Conservation (phyloP, 768 basidiomycete species). For the Leucosporidium creatinivorum region DNA sequence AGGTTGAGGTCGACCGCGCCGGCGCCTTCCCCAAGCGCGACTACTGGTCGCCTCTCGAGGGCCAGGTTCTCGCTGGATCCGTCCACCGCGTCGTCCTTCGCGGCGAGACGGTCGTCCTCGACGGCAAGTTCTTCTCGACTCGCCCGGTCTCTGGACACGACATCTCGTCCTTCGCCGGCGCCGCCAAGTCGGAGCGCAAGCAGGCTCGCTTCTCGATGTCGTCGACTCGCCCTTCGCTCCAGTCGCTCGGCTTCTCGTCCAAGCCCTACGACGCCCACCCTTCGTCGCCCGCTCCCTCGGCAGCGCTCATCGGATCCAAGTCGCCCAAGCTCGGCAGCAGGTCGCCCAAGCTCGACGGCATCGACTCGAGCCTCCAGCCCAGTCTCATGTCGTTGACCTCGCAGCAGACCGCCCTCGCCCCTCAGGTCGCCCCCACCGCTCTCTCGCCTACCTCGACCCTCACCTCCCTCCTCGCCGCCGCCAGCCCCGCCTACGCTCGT, state of each 20-base stretch:
- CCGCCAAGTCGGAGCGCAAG: conserved; percentile 34
- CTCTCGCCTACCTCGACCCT: conserved; percentile 16
- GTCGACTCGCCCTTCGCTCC: conserved; percentile 32
- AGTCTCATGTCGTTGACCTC: conserved; percentile 34
- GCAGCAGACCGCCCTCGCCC: background rate
- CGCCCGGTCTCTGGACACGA: conserved; percentile 39
- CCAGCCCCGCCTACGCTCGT: conserved; percentile 67
- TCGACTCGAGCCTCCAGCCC: conserved; percentile 28
- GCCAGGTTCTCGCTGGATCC: conserved; percentile 56
- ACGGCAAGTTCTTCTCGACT: conserved; percentile 60
- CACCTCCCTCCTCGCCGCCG: conserved; percentile 14
- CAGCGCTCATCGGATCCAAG: conserved; percentile 38
- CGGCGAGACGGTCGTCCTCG: conserved; percentile 79
- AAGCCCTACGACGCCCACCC: conserved; percentile 21
- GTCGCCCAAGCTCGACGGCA: conserved; percentile 32
- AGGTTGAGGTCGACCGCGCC: conserved; percentile 79
- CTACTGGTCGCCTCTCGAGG: conserved; percentile 76
- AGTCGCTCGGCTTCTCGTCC: conserved; percentile 30
- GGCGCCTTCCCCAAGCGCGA: conserved; percentile 49
- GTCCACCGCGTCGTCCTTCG: conserved; percentile 88
- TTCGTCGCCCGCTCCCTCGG: conserved; percentile 36
- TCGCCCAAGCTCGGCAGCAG: conserved; percentile 33
- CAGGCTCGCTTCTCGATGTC: conserved; percentile 42
- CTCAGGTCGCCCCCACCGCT: background rate
- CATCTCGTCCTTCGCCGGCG: conserved; percentile 36